Evolutionary conservation across 257 asterid genomes (phyloP).

Genomic region (Ehretia macrophylla): DNA sequence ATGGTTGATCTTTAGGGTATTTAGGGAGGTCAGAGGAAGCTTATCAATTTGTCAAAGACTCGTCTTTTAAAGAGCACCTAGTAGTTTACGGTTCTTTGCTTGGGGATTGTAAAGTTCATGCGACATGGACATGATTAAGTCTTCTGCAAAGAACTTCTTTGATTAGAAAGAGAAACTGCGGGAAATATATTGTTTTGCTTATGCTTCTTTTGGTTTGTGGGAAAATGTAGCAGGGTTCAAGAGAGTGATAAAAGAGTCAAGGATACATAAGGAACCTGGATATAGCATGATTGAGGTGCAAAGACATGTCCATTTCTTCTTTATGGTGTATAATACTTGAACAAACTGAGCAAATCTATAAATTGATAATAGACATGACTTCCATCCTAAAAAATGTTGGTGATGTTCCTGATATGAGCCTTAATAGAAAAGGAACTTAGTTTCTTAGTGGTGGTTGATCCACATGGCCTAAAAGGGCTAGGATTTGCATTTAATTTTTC

Average conservation of each 20-base stretch:
- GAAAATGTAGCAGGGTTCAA: slow-evolving; percentile 74
- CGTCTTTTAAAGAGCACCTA: slow-evolving; percentile 68
- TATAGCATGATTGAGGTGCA: slow-evolving; percentile 92
- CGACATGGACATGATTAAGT: slow-evolving; percentile 59
- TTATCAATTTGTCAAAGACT: slow-evolving; percentile 47
- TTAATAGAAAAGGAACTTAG: slow-evolving; percentile 23
- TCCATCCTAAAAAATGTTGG: slow-evolving; percentile 47
- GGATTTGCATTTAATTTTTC: neutral
- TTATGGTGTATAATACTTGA: slow-evolving; percentile 72
- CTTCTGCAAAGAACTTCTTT: slow-evolving; percentile 76
- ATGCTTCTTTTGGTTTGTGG: slow-evolving; percentile 86
- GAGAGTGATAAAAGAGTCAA: slow-evolving; percentile 75
- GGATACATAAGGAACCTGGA: slow-evolving; percentile 81
- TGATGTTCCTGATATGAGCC: slow-evolving; percentile 34
- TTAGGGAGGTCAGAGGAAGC: slow-evolving; percentile 86
- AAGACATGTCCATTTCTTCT: slow-evolving; percentile 66
- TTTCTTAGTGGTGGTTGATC: slow-evolving; percentile 8
- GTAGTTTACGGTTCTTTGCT: slow-evolving; percentile 87
- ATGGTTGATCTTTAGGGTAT: slow-evolving; percentile 85
- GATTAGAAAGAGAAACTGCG: slow-evolving; percentile 86
- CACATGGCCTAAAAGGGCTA: neutral
- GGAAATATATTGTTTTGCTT: slow-evolving; percentile 84
- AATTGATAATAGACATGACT: slow-evolving; percentile 45
- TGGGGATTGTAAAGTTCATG: slow-evolving; percentile 81
- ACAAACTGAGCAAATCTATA: slow-evolving; percentile 50